Evolutionary conservation across 139 green algal species (phyloP), one percentile per base, ranked within the genome.

Genomic region (Trebouxia sp.): DNA sequence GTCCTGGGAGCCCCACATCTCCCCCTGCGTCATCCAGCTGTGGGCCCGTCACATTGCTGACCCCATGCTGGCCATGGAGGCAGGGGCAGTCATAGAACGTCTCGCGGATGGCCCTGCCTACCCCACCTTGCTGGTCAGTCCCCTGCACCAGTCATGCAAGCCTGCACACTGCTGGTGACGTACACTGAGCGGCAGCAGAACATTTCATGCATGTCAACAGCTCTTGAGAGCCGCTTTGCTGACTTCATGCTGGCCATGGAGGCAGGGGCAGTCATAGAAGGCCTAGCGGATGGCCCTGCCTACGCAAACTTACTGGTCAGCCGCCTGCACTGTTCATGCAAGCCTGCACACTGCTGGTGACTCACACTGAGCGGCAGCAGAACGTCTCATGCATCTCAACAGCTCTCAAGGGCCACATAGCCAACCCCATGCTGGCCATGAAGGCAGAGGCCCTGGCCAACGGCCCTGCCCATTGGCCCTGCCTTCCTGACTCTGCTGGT

Each of bases 241-340:
- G 92, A 96, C 80, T 92, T 91, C 5, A 78, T 96, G 38, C 78
- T 96, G n/a, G 65, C 80, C n/a, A 74, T 82, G 26, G 89, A 92
- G 38, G 86, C 89, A 6, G 37, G 79, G 17, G 89, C 90, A 11
- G 84, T 93, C 17, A 70, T 96, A n/a, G 78, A 87, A 39, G 89
- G 79, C 35, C 76, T 93, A 24, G 87, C 90, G 1, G 70, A 50
- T 26, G 81, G 78, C 39, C 85, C 82, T 15, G 77, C 53, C 43
- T 90, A 85, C 58, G 82, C 84, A n/a, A 79, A 75, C 74, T 78
- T 90, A 43, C 81, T 83, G 39, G 82, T 81, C 67, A 6, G 67
- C n/a, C 12, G 15, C 11, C 28, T 28, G 11, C 7, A 5, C 55
- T 3, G 43, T 8, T 6, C n/a, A 41, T 26, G 37, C 69, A 78